phyloP scores from a whole-genome alignment of 768 basidiomycete species.

The Boletellus emodensis region DNA sequence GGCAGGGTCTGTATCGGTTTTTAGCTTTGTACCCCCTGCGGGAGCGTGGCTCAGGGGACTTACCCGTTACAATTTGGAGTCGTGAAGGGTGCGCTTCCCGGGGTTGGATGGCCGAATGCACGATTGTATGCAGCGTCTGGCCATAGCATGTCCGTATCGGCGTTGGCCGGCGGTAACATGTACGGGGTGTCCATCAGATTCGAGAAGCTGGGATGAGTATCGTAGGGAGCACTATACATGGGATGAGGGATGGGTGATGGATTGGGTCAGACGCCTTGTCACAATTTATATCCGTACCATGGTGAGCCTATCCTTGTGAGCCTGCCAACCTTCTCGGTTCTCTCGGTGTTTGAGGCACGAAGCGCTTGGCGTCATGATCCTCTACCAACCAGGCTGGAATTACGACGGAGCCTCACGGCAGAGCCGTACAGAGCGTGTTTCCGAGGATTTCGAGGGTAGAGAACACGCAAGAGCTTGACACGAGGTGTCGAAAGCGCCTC shows the following conservation, averaged over 20 bases:
- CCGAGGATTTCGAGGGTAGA: background rate
- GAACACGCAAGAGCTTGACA: background rate
- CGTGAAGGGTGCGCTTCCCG: background rate
- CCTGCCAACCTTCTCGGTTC: background rate
- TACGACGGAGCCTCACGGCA: too few species aligned
- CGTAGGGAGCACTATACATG: background rate
- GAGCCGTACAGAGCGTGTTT: background rate
- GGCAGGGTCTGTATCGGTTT: background rate
- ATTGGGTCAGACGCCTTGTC: too few species aligned
- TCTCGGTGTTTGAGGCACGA: background rate
- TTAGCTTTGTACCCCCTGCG: background rate
- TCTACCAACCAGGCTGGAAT: too few species aligned
- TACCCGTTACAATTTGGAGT: background rate
- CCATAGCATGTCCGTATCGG: background rate
- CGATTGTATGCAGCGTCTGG: background rate
- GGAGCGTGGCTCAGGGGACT: background rate
- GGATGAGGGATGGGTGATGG: background rate
- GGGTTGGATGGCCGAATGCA: background rate
- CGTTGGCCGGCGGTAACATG: too few species aligned
- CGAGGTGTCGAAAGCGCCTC: background rate
- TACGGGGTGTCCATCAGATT: background rate
- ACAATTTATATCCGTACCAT: too few species aligned
- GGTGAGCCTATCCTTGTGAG: background rate
- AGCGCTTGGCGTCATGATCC: too few species aligned
- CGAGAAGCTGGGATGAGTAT: background rate